Evolutionary conservation across 208 protist genomes (phyloP).

Genomic region (Lotmaria passim): DNA sequence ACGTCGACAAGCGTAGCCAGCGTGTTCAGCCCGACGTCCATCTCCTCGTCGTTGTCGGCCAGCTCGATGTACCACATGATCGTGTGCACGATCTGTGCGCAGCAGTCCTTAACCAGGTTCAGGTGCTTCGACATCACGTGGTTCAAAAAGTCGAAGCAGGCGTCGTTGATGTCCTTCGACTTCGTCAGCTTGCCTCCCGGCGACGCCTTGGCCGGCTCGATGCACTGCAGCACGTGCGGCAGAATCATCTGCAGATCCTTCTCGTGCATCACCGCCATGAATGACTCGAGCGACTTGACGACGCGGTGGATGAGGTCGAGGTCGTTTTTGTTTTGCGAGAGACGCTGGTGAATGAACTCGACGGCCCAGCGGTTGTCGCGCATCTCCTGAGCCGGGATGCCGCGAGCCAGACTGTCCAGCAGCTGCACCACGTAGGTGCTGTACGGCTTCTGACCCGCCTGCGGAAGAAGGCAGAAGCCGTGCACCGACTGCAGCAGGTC

Average conservation of each 20-base stretch:
- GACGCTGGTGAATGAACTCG: conserved; percentile 91
- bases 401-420: conserved; percentile 77
- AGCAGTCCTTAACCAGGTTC: conserved; percentile 81
- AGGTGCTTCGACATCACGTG: conserved; percentile 82
- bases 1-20: conserved; percentile 76
- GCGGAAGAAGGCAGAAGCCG: conserved; percentile 78
- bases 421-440: conserved; percentile 87
- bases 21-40: conserved; percentile 80
- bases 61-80: conserved; percentile 90
- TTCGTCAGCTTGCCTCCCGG: conserved; percentile 42
- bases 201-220: conserved; percentile 73
- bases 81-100: conserved; percentile 85
- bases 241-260: conserved; percentile 87
- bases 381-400: conserved; percentile 85
- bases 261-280: conserved; percentile 85
- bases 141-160: conserved; percentile 89
- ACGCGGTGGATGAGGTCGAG: conserved; percentile 78
- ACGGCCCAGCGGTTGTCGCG: conserved; percentile 88
- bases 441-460: conserved; percentile 84
- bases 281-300: conserved; percentile 89
- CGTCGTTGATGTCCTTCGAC: conserved; percentile 83
- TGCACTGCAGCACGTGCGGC: conserved; percentile 89
- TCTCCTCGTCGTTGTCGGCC: conserved; percentile 74
- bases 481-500: conserved; percentile 80
- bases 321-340: conserved; percentile 88